Evolutionary conservation across 2,329 filamentous ascomycete genomes (phyloP).

Genomic region (Corynespora cassiicola): DNA sequence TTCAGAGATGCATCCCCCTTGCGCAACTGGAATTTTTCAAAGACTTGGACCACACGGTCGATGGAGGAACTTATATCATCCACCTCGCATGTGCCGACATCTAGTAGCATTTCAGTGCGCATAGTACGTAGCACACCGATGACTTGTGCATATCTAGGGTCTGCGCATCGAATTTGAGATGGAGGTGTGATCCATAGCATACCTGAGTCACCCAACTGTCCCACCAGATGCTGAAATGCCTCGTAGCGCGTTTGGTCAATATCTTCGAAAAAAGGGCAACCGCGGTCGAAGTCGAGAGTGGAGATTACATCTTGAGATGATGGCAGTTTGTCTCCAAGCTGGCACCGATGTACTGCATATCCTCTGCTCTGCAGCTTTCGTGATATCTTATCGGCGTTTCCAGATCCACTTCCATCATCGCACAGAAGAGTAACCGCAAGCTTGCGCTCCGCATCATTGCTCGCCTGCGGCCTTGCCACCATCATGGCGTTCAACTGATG

Average conservation of each 20-base stretch:
- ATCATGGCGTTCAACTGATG: constrained; percentile 25
- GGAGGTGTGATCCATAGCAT: constrained; percentile 38
- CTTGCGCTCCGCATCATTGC: neutral
- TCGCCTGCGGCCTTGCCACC: constrained; percentile 9
- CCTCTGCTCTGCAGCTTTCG: neutral
- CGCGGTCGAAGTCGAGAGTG: constrained; percentile 21
- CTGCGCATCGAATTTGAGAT: constrained; percentile 25
- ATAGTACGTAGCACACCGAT: constrained; percentile 36
- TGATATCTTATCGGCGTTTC: neutral
- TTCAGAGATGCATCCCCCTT: constrained; percentile 4
- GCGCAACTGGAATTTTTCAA: constrained; percentile 10
- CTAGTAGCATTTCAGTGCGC: constrained; percentile 30
- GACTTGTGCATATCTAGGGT: constrained; percentile 35
- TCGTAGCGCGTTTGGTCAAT: constrained; percentile 15
- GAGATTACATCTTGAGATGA: constrained; percentile 12
- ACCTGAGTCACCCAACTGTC: constrained; percentile 4
- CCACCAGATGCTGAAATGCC: constrained; percentile 10
- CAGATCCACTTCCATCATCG: neutral
- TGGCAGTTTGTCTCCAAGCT: neutral
- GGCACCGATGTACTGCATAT: constrained; percentile 2
- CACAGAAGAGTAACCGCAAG: neutral
- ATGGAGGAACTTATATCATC: too few species aligned
- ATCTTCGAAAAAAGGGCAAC: constrained; percentile 36
- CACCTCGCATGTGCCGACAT: constrained; percentile 31
- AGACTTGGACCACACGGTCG: constrained; percentile 5